Evolutionary conservation across 495 filamentous ascomycete species (phyloP).

Genomic region (Extremus antarcticus): DNA sequence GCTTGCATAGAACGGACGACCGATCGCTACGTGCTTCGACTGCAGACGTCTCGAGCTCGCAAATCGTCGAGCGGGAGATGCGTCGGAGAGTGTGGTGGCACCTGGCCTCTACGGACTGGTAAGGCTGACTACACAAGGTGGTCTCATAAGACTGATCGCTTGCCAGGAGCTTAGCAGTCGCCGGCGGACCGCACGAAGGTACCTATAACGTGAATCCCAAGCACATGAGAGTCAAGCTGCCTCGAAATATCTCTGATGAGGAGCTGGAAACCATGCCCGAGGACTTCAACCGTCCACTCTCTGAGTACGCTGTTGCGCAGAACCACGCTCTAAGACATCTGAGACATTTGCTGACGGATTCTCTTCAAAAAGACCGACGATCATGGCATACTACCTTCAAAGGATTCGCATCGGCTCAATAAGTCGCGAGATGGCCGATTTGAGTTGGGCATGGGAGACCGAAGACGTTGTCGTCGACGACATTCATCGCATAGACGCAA

Average conservation of each 20-base stretch:
- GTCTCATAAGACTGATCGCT: neutral
- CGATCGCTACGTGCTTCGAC: neutral
- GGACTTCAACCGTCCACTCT: constrained; percentile 7
- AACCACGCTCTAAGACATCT: too few relatives aligned
- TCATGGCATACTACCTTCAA: constrained; percentile 36
- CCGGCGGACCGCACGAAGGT: constrained; percentile 40
- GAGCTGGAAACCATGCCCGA: constrained; percentile 12
- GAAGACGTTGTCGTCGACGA: constrained; percentile 17
- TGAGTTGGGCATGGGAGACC: constrained; percentile 26
- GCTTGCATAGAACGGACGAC: constrained; percentile 38
- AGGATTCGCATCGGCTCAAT: constrained; percentile 34
- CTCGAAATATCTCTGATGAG: constrained; percentile 25
- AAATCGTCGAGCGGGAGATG: constrained; percentile 19
- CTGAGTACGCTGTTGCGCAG: too few relatives aligned
- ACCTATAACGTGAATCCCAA: constrained; percentile 37
- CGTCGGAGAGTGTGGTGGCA: constrained; percentile 42
- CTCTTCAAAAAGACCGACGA: constrained; percentile 34
- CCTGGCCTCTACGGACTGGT: constrained; percentile 39
- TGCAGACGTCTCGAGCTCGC: constrained; percentile 10
- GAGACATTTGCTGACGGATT: too few relatives aligned
- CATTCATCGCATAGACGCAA: constrained; percentile 3
- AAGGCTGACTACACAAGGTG: neutral
- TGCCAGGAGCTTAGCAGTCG: constrained; percentile 8
- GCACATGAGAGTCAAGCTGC: constrained; percentile 36
- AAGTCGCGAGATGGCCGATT: constrained; percentile 37